Percentiles rank a stretch among this genome's conserved stretches.
phyloP scores from a whole-genome alignment of 805 yeast genomes.

The Metschnikowia chrysomelidarum region DNA sequence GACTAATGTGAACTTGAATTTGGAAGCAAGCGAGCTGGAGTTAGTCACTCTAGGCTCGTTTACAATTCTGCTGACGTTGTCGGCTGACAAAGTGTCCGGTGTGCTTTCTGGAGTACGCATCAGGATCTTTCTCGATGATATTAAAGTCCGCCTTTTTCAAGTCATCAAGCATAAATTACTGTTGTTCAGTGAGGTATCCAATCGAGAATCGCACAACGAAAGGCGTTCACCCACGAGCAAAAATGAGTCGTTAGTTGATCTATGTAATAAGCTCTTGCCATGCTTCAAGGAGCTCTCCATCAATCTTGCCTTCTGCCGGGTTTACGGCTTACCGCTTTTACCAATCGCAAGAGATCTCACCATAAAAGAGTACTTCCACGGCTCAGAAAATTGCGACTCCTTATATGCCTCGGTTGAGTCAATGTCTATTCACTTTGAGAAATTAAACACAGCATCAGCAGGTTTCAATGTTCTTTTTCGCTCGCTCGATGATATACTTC shows the following conservation, averaged over 20 bases:
- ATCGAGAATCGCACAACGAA: background rate
- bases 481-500: constrained; percentile 28
- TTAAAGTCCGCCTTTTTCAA: constrained; percentile 9
- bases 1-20: background rate
- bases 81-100: constrained; percentile 10
- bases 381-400: constrained; percentile 4
- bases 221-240: too few species aligned
- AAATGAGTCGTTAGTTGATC: too few species aligned
- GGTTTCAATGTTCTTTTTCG: constrained; percentile 41
- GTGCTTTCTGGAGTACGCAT: constrained; percentile 7
- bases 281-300: constrained; percentile 16
- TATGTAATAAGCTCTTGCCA: constrained; percentile 12
- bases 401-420: constrained; percentile 13
- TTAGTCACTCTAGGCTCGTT: constrained; percentile 7
- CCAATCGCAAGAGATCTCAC: constrained; percentile 12
- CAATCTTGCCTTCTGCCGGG: constrained; percentile 8
- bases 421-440: constrained; percentile 10
- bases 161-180: constrained; percentile 2
- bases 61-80: constrained; percentile 7
- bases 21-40: background rate
- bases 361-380: constrained; percentile 10
- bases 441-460: constrained; percentile 21
- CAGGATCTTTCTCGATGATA: constrained; percentile 14
- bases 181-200: too few species aligned
- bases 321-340: constrained; percentile 15